A percentile compares a stretch with the other conserved stretches of the same genome.
Evolutionary conservation across 2,329 filamentous ascomycete genomes (phyloP).

Genomic region (Xylaria sp.): DNA sequence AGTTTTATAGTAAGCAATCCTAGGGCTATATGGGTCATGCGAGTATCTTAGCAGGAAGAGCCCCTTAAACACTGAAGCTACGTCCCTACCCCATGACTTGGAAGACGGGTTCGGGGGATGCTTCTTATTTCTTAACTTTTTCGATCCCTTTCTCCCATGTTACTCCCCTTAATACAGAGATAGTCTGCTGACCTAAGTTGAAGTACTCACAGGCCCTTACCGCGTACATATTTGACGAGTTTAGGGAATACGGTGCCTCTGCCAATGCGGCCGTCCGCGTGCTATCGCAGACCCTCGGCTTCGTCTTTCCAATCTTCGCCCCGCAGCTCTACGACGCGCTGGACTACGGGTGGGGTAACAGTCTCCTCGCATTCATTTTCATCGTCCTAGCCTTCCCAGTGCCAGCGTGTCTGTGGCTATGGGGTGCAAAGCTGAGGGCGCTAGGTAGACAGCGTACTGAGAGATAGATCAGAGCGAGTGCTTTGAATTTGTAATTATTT

Average conservation of each 20-base stretch:
- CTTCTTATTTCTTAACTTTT: not conserved
- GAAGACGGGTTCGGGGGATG: not conserved
- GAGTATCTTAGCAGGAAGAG: not conserved
- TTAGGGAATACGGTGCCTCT: conserved; percentile 50
- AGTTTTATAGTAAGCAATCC: conserved; percentile 55
- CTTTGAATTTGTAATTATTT: not conserved
- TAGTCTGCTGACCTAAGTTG: not conserved
- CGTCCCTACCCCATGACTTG: not conserved
- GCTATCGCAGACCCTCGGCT: conserved; percentile 63
- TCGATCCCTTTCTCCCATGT: not conserved
- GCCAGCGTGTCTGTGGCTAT: conserved; percentile 43
- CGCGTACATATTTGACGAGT: conserved; percentile 67
- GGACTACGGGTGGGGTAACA: conserved; percentile 60
- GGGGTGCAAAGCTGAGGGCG: conserved; percentile 41
- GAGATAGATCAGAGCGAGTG: not conserved
- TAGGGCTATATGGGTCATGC: not conserved
- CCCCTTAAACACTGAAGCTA: too few relatives aligned
- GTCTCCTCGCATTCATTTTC: conserved; percentile 55
- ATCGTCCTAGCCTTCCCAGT: conserved; percentile 39
- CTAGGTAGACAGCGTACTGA: conserved; percentile 18
- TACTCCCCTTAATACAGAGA: not conserved
- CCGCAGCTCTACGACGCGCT: conserved; percentile 52
- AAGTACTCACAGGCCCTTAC: conserved; percentile 61
- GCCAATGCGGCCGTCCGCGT: conserved; percentile 64
- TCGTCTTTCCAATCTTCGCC: conserved; percentile 67